Base-by-base conservation (phyloP, 148 eudicot genomes). In the Gaultheria prostrata region DNA sequence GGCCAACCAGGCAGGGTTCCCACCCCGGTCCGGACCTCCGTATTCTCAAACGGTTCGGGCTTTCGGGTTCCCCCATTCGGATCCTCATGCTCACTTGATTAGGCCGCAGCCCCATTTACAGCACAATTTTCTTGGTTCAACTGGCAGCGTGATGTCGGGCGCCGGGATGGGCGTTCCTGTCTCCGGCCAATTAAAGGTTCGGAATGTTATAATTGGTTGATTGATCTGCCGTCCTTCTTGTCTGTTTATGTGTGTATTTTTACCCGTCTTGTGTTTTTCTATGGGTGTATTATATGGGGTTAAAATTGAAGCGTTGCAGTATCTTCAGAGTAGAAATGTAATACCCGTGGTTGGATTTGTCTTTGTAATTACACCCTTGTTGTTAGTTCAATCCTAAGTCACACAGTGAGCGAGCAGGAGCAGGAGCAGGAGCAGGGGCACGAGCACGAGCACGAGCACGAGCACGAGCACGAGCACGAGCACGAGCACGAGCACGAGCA, bases 41-140 rank as follows among this genome's bases (percentile, higher is more conserved):
- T 54, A 50, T n/a, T 63, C 69, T 18, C 78, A 51, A n/a, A 12
- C 67, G 14, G 78, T 82, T 71, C 65, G 78, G 69, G 77, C 85
- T 49, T 84, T 77, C 14, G 65, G 81, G 80, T 82, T 80, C 50
- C 86, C 86, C 13, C 80, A 84, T 77, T 20, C 80, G 14, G 89
- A 87, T 49, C 82, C 85, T 65, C 89, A 54, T 21, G 78, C 24
- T 73, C 84, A 43, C 79, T 61, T 72, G 20, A 57, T 59, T 21
- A 65, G 87, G 67, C 89, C 87, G 28, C n/a, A n/a, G n/a, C 18
- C 72, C n/a, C 86, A 84, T 76, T 35, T 84, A 57, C 83, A 70
- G 35, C 86, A 80, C 56, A n/a, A 59, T 56, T 72, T 86, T 28
- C 28, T 83, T 2, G 85, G 83, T n/a, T 83, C 83, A 0, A 24